Evolutionary conservation across 176 grass and related monocot species (phyloP), one percentile per base, ranked within the genome.

Genomic region (Areca catechu): DNA sequence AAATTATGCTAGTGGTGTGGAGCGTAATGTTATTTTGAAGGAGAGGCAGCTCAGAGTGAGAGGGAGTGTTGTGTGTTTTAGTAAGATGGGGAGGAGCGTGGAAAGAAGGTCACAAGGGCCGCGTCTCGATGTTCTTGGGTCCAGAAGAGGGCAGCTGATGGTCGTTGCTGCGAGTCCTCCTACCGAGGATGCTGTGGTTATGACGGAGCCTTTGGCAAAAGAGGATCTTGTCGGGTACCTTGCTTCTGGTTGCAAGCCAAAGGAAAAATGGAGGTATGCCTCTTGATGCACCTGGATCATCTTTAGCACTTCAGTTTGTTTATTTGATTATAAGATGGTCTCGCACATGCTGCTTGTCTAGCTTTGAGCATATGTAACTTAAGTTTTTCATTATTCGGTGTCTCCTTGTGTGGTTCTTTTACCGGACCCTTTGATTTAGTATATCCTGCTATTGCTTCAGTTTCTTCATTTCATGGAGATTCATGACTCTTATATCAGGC

Each of bases 221-320:
- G 88, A 92, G 3, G 93, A 98, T 73, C 88, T 98, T 49, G 66
- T 98, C 25, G 76, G 51, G 1, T 98, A 98, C 63, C 79, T 98
- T 56, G 81, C 51, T 51, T 92, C 93, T 52, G 93, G 93, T 14
- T 92, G 93, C 76, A 98, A 98, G 70, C 54, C 84, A 21, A 88
- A 88, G 69, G 87, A 92, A 54, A 78, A 76, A 54, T 92, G 87
- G 87, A 92, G 93, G 93, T 97, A 69, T 64, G 51, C 50, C 64
- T 49, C 28, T 6, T 20, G 49, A 66, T 53, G 29, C 15, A 7
- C 15, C 16, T 29, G 29, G 5, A 7, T 15, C 16, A 14, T 24
- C 24, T 59, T 59, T 59, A 10, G 24, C 56, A 12, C 23, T 22
- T 16, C 15, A n/a, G 56, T 59, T 24, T 27, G 56, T 22, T 22